A percentile compares a stretch with the other conserved stretches of the same genome.
These are phyloP conservation scores for Neopestalotiopsis rosae DNA, from an alignment of 2,329 filamentous ascomycete genomes.

Conservation along the genomic window DNA sequence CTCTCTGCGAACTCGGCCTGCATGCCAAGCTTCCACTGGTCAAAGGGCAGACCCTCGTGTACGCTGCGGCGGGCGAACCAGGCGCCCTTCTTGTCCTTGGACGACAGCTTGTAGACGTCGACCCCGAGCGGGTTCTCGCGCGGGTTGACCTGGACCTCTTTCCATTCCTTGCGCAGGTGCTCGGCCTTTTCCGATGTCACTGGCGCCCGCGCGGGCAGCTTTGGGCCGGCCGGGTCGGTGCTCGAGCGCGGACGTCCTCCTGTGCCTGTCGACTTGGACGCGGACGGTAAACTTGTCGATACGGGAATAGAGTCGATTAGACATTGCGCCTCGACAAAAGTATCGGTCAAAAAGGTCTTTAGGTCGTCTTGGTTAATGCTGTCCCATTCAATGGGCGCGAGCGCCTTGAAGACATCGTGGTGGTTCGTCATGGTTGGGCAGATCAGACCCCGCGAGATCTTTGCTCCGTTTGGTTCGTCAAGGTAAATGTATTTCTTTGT, in stretches of 20 bases:
- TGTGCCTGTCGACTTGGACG: constrained; percentile 35
- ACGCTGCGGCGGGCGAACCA: constrained; percentile 91
- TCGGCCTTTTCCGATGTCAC: constrained; percentile 58
- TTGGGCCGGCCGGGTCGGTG: constrained; percentile 57
- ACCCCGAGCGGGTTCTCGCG: constrained; percentile 80
- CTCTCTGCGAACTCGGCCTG: constrained; percentile 81
- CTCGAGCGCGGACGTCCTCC: constrained; percentile 57
- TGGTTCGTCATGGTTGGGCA: constrained; percentile 8
- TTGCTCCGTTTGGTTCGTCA: background rate
- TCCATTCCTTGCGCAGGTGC: constrained; percentile 82
- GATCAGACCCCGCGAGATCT: background rate
- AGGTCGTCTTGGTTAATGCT: constrained; percentile 50
- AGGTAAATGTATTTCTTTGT: background rate
- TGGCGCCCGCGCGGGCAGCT: constrained; percentile 48
- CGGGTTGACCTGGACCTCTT: constrained; percentile 74
- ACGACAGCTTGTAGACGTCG: constrained; percentile 77
- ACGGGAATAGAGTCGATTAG: constrained; percentile 79
- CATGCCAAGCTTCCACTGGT: constrained; percentile 78
- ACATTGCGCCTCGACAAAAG: constrained; percentile 71
- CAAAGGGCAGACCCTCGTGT: constrained; percentile 78
- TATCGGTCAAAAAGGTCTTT: constrained; percentile 57
- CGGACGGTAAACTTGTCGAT: constrained; percentile 46
- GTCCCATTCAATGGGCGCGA: constrained; percentile 57
- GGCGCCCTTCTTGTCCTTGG: constrained; percentile 80
- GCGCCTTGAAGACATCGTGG: constrained; percentile 58